Evolutionary conservation across 2,329 filamentous ascomycete genomes (phyloP).

Genomic region (Penicillium paneum): DNA sequence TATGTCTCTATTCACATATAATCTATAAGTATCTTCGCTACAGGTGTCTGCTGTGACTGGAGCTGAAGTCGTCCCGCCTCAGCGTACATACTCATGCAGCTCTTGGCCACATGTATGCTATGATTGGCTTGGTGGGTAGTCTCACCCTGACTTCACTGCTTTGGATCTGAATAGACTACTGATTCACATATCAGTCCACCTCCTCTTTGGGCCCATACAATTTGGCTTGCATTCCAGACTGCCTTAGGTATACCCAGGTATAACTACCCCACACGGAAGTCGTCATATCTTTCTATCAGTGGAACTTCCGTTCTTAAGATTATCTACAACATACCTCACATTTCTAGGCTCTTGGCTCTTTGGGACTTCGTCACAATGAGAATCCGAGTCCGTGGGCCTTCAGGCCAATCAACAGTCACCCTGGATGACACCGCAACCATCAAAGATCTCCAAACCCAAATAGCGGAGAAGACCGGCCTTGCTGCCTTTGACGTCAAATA

Average conservation of each 20-base stretch:
- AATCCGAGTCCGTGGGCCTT: slow-evolving; percentile 70
- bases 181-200: neutral
- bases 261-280: slow-evolving; percentile 9
- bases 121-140: neutral
- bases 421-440: slow-evolving; percentile 62
- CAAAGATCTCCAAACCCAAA: slow-evolving; percentile 39
- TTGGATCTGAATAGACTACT: neutral
- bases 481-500: slow-evolving; percentile 72
- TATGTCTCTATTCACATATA: neutral
- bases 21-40: neutral
- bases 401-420: slow-evolving; percentile 67
- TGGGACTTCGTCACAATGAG: slow-evolving; percentile 53
- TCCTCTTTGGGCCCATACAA: neutral
- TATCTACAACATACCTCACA: neutral
- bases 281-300: slow-evolving; percentile 11
- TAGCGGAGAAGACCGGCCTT: slow-evolving; percentile 61
- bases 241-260: neutral
- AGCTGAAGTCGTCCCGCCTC: neutral
- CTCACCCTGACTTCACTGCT: neutral
- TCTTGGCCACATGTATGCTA: neutral
- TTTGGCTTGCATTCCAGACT: neutral
- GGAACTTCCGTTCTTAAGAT: neutral
- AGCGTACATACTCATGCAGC: neutral
- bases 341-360: neutral
- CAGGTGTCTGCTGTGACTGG: no score